These are phyloP conservation scores for Metahyphopichia silvanorum DNA, from an alignment of 805 yeast species.

Conservation along the genomic window DNA sequence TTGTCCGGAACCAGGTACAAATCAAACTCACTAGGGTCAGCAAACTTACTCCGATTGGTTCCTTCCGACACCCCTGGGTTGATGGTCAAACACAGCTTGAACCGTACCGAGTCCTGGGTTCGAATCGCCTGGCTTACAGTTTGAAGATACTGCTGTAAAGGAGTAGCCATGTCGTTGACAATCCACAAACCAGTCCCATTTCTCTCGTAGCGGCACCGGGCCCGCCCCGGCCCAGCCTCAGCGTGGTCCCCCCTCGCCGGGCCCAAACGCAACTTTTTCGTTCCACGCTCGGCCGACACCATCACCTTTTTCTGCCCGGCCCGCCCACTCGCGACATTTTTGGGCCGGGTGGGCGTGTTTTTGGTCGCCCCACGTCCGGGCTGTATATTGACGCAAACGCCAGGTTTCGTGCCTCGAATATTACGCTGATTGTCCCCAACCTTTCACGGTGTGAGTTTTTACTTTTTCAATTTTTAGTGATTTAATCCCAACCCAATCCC, in stretches of 20 bases:
- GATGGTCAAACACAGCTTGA: conserved; percentile 26
- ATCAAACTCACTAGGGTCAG: conserved; percentile 40
- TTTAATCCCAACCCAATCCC: not conserved
- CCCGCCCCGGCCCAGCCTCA: not conserved
- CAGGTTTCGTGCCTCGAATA: too few relatives aligned
- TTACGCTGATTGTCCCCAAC: too few relatives aligned
- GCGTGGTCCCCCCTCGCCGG: not conserved
- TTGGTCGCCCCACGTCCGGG: too few relatives aligned
- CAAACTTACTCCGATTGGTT: conserved; percentile 23
- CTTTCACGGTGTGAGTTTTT: too few relatives aligned
- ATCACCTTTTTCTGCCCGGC: too few relatives aligned
- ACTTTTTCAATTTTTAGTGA: not conserved
- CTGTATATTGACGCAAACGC: too few relatives aligned
- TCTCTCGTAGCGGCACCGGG: too few relatives aligned
- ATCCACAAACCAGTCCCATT: too few relatives aligned
- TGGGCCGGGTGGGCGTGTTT: too few relatives aligned
- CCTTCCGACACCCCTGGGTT: conserved; percentile 34
- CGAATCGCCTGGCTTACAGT: conserved; percentile 15
- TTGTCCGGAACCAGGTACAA: conserved; percentile 33
- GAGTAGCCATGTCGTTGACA: not conserved
- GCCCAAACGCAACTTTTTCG: too few relatives aligned
- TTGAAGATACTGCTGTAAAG: conserved; percentile 17
- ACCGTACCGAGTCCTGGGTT: conserved; percentile 12
- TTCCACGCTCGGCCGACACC: too few relatives aligned
- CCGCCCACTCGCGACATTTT: too few relatives aligned